Evolutionary conservation across 345 rosid genomes (phyloP).

Genomic region (Theobroma cacao): DNA sequence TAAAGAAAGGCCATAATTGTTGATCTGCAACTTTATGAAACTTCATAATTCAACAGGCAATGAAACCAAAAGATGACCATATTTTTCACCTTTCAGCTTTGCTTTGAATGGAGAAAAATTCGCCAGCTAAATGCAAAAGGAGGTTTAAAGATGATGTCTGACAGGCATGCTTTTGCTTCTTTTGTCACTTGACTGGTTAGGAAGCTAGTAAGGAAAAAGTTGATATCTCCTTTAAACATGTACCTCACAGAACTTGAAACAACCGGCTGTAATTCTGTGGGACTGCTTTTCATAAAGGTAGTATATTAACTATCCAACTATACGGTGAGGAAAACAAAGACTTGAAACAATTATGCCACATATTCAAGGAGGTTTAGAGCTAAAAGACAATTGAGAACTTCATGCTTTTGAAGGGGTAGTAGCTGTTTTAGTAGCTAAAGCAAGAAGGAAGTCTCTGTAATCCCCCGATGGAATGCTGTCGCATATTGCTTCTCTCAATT

Average conservation of each 20-base stretch:
- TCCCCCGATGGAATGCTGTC: conserved; percentile 41
- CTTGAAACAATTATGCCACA: background rate
- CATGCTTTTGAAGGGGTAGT: background rate
- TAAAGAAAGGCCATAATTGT: background rate
- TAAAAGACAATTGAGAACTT: background rate
- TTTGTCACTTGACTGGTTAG: background rate
- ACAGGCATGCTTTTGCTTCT: background rate
- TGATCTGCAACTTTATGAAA: background rate
- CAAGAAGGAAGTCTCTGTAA: conserved; percentile 54
- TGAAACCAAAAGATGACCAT: background rate
- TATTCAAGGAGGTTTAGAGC: background rate
- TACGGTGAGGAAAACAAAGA: background rate
- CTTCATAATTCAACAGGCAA: background rate
- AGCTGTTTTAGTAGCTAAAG: conserved; percentile 33
- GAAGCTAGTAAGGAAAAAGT: background rate
- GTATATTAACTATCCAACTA: background rate
- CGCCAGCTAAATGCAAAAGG: background rate
- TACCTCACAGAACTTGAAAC: background rate
- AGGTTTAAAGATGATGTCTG: background rate
- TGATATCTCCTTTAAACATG: background rate
- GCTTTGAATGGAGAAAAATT: background rate
- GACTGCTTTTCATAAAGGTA: background rate
- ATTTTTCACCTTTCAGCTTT: background rate
- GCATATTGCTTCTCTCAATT: conserved; percentile 41
- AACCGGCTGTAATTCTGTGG: background rate